A percentile compares a stretch with the other conserved stretches of the same genome.
These are phyloP conservation scores for Echeveria elegans DNA, from an alignment of 164 flowering plant species.

Conservation along the genomic window DNA sequence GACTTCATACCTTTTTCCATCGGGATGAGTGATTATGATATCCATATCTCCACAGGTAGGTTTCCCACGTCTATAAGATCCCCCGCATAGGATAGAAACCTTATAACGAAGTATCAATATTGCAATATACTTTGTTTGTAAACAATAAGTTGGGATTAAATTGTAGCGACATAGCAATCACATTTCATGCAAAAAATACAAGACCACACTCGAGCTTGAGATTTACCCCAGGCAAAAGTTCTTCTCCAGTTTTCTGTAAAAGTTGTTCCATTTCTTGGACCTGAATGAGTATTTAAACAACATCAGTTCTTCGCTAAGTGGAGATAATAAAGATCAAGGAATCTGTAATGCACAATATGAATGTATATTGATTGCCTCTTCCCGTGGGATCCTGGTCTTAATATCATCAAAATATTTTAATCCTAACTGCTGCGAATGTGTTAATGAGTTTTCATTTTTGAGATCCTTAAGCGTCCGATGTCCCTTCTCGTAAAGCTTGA, in stretches of 20 bases:
- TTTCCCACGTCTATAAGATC: constrained; percentile 95
- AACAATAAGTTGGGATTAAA: too few relatives aligned
- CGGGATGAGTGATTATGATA: constrained; percentile 85
- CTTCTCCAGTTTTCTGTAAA: constrained; percentile 65
- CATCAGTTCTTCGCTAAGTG: background rate
- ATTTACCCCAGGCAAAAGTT: constrained; percentile 68
- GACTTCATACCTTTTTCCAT: constrained; percentile 63
- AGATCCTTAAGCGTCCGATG: constrained; percentile 75
- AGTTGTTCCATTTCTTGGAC: constrained; percentile 83
- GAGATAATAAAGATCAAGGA: background rate
- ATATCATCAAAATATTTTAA: constrained; percentile 87
- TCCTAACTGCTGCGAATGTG: constrained; percentile 69
- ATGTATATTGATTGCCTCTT: constrained; percentile 41
- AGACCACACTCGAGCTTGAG: background rate
- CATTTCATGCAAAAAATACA: background rate
- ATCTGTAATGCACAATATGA: background rate
- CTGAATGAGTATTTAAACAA: constrained; percentile 21
- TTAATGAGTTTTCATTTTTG: constrained; percentile 60
- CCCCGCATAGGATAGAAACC: constrained; percentile 80
- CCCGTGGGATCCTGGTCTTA: constrained; percentile 71
- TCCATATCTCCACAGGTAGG: constrained; percentile 95
- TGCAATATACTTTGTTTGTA: too few relatives aligned
- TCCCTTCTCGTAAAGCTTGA: constrained; percentile 86
- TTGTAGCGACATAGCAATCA: background rate
- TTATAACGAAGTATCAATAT: constrained; percentile 21